Conservation (phyloP, 768 basidiomycete genomes). For the Xerocomellus amylosporus region DNA sequence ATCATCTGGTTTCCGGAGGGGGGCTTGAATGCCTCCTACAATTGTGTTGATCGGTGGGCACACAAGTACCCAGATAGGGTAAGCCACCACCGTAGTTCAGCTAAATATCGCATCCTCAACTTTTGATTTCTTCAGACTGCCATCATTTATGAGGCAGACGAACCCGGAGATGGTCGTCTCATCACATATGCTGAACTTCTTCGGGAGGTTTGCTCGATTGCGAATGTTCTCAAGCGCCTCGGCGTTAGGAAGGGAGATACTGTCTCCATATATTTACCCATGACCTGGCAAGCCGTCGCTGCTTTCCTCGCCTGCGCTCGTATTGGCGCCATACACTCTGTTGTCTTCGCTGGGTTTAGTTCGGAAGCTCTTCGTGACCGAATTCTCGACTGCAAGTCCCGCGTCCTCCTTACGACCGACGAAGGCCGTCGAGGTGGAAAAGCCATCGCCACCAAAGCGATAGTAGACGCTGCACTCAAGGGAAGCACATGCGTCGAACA, state of each 20-base stretch:
- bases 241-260: constrained; percentile 96
- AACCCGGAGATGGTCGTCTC: constrained; percentile 74
- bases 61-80: constrained; percentile 85
- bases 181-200: constrained; percentile 84
- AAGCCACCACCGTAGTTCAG: not conserved
- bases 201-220: constrained; percentile 82
- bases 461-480: constrained; percentile 89
- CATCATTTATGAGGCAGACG: constrained; percentile 98
- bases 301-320: constrained; percentile 98
- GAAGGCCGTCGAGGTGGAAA: constrained; percentile 95
- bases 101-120: not conserved
- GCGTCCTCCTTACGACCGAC: constrained; percentile 93
- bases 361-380: constrained; percentile 93
- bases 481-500: constrained; percentile 85
- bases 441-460: constrained; percentile 88
- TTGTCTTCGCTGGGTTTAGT: constrained; percentile 96
- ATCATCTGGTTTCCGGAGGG: constrained; percentile 98
- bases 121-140: constrained; percentile 55
- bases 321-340: constrained; percentile 94
- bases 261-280: constrained; percentile 88
- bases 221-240: constrained; percentile 86
- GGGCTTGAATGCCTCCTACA: constrained; percentile 89
- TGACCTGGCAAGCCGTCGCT: constrained; percentile 94
- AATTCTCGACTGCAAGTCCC: constrained; percentile 81
- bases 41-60: constrained; percentile 97